Evolutionary conservation across 345 rosid species (phyloP), one percentile per base, ranked within the genome.

Genomic region (Eucalyptus cloeziana): DNA sequence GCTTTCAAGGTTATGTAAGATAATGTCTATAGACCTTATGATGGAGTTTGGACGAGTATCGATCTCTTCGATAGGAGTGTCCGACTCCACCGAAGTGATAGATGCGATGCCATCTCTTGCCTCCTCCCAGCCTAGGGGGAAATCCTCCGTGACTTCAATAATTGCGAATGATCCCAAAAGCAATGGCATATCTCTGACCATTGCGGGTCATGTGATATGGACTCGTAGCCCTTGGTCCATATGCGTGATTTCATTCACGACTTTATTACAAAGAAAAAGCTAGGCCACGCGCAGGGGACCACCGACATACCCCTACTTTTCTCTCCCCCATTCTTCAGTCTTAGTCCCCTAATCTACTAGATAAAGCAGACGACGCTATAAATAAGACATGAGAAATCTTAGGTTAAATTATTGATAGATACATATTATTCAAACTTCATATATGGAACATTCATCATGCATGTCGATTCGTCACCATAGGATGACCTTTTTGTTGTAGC

Each of bases 101-200:
- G 85, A 76, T 76, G 47, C 30, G 5, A 22, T 21, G 47, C 47
- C 47, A 40, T 10, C 37, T n/a, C 76, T 64, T 30, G 11, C 79
- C 21, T 37, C 27, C 85, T 43, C 27, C 85, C 30, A 47, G 10
- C 47, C 47, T 10, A 21, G 15, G 27, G 24, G 85, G 47, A 76
- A 76, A 40, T 43, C 95, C 93, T 95, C 94, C 96, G 93, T 91
- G 94, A 94, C 94, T 76, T 76, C 85, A 76, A 76, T 76, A 76
- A 76, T 76, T 76, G 85, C 85, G 30, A 76, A 76, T 76, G 85
- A 76, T 43, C 47, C 85, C 47, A 76, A 76, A 76, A 76, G 98
- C 97, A 95, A 40, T 95, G 98, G 93, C 98, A 95, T 51, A 86
- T 91, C 94, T 92, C 93, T 92, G 93, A 92, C 90, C 19, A 37